Conservation (phyloP, 495 filamentous ascomycete genomes). For the Penicillium simplicissimum region DNA sequence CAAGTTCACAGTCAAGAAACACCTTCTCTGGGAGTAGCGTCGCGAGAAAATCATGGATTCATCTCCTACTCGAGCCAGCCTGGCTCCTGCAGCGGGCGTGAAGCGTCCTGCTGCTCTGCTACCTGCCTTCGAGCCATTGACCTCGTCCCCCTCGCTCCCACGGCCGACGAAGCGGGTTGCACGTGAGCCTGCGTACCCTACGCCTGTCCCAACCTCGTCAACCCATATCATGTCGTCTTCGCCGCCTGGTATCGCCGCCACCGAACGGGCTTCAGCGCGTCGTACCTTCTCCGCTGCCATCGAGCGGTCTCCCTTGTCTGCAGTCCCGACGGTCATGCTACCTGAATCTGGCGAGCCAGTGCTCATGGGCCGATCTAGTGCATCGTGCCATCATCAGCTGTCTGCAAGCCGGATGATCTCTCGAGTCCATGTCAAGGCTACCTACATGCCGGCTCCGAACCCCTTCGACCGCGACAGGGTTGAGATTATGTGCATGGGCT, state of each 20-base stretch:
- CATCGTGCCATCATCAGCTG: conserved; percentile 86
- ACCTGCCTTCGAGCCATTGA: conserved; percentile 90
- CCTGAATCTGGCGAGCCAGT: conserved; percentile 79
- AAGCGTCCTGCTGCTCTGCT: conserved; percentile 83
- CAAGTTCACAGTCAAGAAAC: conserved; percentile 9
- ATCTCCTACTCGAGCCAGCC: conserved; percentile 41
- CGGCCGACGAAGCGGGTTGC: conserved; percentile 70
- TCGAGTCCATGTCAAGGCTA: conserved; percentile 85
- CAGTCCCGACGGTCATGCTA: conserved; percentile 76
- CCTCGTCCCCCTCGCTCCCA: conserved; percentile 82
- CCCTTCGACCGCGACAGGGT: conserved; percentile 67
- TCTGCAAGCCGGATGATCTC: conserved; percentile 90
- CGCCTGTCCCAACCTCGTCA: conserved; percentile 89
- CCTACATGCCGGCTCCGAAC: conserved; percentile 69
- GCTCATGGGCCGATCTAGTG: conserved; percentile 88
- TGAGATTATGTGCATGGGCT: conserved; percentile 86
- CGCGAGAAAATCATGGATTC: conserved; percentile 41
- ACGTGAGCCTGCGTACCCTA: conserved; percentile 68
- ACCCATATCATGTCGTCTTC: conserved; percentile 90
- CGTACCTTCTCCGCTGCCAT: conserved; percentile 69
- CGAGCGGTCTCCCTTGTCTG: conserved; percentile 81
- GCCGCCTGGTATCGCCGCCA: conserved; percentile 59
- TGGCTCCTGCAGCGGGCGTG: conserved; percentile 56
- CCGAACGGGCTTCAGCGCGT: conserved; percentile 36
- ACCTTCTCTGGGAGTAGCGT: conserved; percentile 17